phyloP scores from a whole-genome alignment of 345 rosid genomes.

The Luvunga scandens region DNA sequence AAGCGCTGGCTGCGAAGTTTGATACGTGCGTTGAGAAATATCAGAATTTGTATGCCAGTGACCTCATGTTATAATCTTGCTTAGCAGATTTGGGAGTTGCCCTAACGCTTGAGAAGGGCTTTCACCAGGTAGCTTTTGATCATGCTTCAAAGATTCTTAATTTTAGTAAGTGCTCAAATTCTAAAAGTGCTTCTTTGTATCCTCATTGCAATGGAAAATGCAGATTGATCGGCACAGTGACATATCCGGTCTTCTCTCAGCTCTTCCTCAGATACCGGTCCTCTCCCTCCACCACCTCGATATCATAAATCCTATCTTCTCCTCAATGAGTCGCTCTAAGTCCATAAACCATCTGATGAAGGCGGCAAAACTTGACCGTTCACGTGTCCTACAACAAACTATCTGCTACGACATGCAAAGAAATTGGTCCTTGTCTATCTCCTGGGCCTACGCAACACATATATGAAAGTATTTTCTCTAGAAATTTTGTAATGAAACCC shows the following conservation, averaged over 20 bases:
- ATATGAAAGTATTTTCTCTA: slow-evolving; percentile 49
- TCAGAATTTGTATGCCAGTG: slow-evolving; percentile 30
- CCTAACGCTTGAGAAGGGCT: slow-evolving; percentile 38
- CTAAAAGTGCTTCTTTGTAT: too few relatives aligned
- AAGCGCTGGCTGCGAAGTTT: slow-evolving; percentile 32
- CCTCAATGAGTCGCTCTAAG: slow-evolving; percentile 43
- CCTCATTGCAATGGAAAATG: background rate
- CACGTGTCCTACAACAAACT: slow-evolving; percentile 60
- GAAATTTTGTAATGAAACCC: slow-evolving; percentile 45
- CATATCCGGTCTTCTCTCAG: slow-evolving; percentile 59
- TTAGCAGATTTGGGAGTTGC: slow-evolving; percentile 48
- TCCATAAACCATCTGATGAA: slow-evolving; percentile 56
- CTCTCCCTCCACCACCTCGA: slow-evolving; percentile 70
- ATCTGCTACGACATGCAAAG: slow-evolving; percentile 53
- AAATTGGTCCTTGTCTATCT: slow-evolving; percentile 59
- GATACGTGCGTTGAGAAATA: slow-evolving; percentile 56
- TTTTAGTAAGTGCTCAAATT: too few relatives aligned
- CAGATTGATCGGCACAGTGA: slow-evolving; percentile 65
- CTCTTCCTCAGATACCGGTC: slow-evolving; percentile 53
- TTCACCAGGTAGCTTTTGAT: slow-evolving; percentile 53
- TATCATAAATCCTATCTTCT: slow-evolving; percentile 52
- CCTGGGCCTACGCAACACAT: slow-evolving; percentile 68
- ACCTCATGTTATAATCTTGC: slow-evolving; percentile 38
- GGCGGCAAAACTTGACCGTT: slow-evolving; percentile 43
- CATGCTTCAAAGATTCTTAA: background rate